phyloP scores from a whole-genome alignment of 1,284 basidiomycete genomes.

The Coniferiporia sulphurascens region DNA sequence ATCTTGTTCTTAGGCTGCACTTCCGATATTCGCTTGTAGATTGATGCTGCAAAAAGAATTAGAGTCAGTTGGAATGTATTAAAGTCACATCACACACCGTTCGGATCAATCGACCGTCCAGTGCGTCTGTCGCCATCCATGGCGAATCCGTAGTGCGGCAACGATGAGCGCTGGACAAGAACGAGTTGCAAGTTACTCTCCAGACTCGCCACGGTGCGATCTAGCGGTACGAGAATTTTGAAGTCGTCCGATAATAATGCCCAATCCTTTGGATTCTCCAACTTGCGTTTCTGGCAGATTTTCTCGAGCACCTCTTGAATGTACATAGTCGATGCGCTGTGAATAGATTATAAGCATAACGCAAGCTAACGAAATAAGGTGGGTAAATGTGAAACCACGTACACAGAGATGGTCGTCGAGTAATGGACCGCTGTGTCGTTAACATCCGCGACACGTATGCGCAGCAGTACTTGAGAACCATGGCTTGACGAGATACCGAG shows the following conservation, averaged over 20 bases:
- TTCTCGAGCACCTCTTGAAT: slow-evolving; percentile 92
- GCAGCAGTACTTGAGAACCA: slow-evolving; percentile 76
- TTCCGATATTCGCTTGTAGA: slow-evolving; percentile 83
- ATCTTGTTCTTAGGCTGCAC: slow-evolving; percentile 55
- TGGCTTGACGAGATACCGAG: slow-evolving; percentile 62
- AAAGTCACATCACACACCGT: slow-evolving; percentile 49
- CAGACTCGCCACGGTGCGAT: slow-evolving; percentile 92
- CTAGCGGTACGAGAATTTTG: slow-evolving; percentile 85
- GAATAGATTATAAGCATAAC: slow-evolving; percentile 2
- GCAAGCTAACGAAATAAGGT: background rate
- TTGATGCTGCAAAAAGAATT: slow-evolving; percentile 61
- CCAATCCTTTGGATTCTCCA: slow-evolving; percentile 76
- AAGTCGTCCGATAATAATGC: slow-evolving; percentile 75
- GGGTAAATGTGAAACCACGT: slow-evolving; percentile 17
- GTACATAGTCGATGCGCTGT: slow-evolving; percentile 90
- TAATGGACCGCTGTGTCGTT: slow-evolving; percentile 72
- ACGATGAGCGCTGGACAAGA: slow-evolving; percentile 75
- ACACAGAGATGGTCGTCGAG: slow-evolving; percentile 87
- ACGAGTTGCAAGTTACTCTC: slow-evolving; percentile 84
- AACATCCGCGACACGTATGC: slow-evolving; percentile 72
- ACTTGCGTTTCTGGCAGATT: slow-evolving; percentile 71
- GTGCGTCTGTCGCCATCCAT: slow-evolving; percentile 55
- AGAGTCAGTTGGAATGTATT: background rate
- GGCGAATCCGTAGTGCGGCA: slow-evolving; percentile 58
- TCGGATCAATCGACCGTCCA: slow-evolving; percentile 81